A percentile compares a stretch with the other conserved stretches of the same genome.
Conservation (phyloP, 2,329 filamentous ascomycete genomes). For the Alternaria conjuncta region DNA sequence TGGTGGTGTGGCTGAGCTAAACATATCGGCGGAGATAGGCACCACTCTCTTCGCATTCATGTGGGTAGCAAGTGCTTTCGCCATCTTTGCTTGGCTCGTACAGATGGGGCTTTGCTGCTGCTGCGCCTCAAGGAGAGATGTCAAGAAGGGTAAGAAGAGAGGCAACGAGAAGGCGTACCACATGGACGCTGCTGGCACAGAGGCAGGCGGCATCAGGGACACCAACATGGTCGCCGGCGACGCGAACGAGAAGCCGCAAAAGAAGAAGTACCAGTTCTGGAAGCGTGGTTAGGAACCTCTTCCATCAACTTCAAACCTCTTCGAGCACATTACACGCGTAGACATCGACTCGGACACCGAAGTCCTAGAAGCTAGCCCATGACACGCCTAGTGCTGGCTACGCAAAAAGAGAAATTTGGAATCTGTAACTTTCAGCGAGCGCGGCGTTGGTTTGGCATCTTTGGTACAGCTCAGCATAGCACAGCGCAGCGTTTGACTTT, state of each 20-base stretch:
- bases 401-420: background rate
- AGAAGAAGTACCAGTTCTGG: conserved; percentile 24
- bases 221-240: conserved; percentile 4
- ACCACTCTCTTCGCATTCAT: conserved; percentile 82
- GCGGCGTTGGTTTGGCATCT: conserved; percentile 21
- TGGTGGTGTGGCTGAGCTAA: conserved; percentile 71
- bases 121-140: conserved; percentile 65
- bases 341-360: background rate
- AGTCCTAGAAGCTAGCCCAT: background rate
- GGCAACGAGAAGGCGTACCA: conserved; percentile 49
- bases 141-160: conserved; percentile 56
- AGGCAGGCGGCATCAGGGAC: conserved; percentile 7
- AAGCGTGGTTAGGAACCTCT: conserved; percentile 17
- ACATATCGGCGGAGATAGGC: conserved; percentile 76
- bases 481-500: conserved; percentile 4
- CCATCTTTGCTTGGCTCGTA: conserved; percentile 71
- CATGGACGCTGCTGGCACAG: conserved; percentile 15
- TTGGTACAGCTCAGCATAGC: background rate
- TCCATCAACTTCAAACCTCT: background rate
- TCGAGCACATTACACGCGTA: background rate
- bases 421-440: conserved; percentile 14
- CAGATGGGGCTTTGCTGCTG: conserved; percentile 82
- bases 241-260: conserved; percentile 4
- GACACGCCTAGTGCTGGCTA: background rate
- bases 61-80: conserved; percentile 78